Base-by-base conservation (phyloP, 2,329 filamentous ascomycete genomes). In the Alternaria rosae region DNA sequence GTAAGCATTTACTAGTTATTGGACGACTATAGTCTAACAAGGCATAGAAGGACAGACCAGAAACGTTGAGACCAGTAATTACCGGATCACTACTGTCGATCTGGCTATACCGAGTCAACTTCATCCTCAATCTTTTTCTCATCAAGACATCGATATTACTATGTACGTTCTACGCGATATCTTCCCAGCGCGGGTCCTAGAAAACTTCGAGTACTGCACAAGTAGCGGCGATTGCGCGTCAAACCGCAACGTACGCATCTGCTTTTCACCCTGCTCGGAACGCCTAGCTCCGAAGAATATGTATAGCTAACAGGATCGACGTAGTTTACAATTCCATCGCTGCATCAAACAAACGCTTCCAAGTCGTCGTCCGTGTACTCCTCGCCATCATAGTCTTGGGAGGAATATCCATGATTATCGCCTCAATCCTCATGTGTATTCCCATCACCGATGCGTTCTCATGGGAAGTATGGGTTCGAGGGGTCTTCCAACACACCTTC, bases 71-170 rank as follows among this genome's bases (percentile, higher is more conserved):
- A 13, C 32, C 50, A 10, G 56, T 71, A 17, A 60, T 68, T 5
- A 55, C 26, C 2, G 65, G 66, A 15, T 42, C 55, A 3, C 58
- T 75, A 2, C 62, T 76, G 4, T 66, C 56, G 4, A 64, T 71
- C 11, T 77, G 72, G 72, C 66, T 75, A 10, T 76, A 77, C 57
- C 69, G 76, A 20, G 28, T 77, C 2, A 68, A 55, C 54, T 76
- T 74, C 54, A 71, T 77, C 48, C 57, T 77, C 57, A 61, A 70
- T 35, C 68, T 75, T 21, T 69, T 68, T 30, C 60, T 77, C 32
- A 70, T 78, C 64, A 78, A 78, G 53, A 67, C 68, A 21, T 77
- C 75, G 10, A 78, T 78, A 44, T 62, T 78, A 26, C 65, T 76
- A 25, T 68, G 62, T 65, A 62, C 26, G 62, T 62, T 25, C n/a